Evolutionary conservation across 2,329 filamentous ascomycete species (phyloP).

Genomic region (Calonectria leucothoes): DNA sequence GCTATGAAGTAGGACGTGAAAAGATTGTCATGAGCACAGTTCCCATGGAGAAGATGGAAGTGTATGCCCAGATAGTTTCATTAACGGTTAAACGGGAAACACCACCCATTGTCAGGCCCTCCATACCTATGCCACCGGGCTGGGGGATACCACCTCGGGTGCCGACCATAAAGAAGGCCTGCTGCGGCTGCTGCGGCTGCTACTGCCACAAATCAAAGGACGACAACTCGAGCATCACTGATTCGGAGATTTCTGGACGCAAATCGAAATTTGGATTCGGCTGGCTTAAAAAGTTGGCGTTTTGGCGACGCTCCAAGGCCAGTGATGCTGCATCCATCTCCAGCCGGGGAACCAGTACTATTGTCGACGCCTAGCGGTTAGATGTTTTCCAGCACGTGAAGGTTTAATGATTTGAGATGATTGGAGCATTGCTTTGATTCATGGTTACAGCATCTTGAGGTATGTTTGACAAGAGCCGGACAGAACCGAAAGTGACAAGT

Average conservation of each 20-base stretch:
- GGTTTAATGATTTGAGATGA: background rate
- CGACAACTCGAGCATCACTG: background rate
- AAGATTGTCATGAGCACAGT: background rate
- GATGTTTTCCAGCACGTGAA: background rate
- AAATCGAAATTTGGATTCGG: background rate
- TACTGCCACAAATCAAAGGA: background rate
- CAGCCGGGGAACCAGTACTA: background rate
- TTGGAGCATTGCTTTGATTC: background rate
- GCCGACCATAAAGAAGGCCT: background rate
- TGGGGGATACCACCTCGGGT: background rate
- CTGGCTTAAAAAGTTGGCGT: slow-evolving; percentile 12
- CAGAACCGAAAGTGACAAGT: background rate
- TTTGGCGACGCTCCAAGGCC: background rate
- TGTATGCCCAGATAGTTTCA: background rate
- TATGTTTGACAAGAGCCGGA: background rate
- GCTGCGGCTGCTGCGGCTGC: slow-evolving; percentile 15
- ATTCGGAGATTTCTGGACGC: background rate
- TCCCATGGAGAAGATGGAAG: background rate
- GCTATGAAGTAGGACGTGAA: background rate
- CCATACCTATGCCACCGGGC: background rate
- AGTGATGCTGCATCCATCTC: background rate
- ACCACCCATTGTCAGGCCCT: background rate
- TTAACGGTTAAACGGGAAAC: background rate
- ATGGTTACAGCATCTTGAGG: background rate
- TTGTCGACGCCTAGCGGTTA: background rate